These are phyloP conservation scores for Cryptococcus sp. DNA, from an alignment of 1,284 basidiomycete genomes.

Conservation along the genomic window DNA sequence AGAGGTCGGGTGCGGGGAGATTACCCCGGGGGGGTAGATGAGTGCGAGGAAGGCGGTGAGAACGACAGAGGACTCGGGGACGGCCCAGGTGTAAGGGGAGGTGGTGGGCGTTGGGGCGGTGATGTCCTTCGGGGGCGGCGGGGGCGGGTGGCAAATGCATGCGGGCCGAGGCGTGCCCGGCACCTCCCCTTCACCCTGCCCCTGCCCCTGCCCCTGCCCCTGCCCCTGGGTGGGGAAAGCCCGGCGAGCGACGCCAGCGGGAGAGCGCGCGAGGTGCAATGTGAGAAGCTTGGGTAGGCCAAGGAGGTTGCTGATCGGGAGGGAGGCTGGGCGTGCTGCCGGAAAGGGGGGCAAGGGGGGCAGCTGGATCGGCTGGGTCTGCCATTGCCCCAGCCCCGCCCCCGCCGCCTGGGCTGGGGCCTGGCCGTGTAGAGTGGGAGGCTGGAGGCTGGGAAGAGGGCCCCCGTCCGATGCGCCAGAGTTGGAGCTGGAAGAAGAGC, in stretches of 20 bases:
- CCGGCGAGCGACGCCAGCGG: not conserved
- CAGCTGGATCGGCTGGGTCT: no score
- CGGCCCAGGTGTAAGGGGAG: conserved; percentile 36
- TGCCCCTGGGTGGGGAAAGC: not conserved
- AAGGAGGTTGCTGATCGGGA: conserved; percentile 17
- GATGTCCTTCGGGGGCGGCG: conserved; percentile 20
- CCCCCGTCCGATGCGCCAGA: not conserved
- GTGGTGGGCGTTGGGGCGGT: conserved; percentile 36
- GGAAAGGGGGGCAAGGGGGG: not conserved
- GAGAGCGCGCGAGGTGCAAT: conserved; percentile 9
- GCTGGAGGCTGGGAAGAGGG: not conserved
- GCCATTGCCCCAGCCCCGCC: no score
- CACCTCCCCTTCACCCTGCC: not conserved
- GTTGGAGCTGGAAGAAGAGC: not conserved
- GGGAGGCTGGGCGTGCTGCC: not conserved
- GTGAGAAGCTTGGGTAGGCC: conserved; percentile 32
- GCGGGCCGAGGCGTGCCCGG: not conserved
- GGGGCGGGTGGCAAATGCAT: conserved; percentile 4
- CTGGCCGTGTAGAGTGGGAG: not conserved
- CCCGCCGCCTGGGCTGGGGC: no score
- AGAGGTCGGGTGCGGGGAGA: conserved; percentile 12
- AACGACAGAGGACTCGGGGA: conserved; percentile 32
- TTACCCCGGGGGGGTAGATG: conserved; percentile 33
- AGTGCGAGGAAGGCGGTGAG: conserved; percentile 36
- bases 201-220: not conserved